These are phyloP conservation scores for Russula vinacea DNA, from an alignment of 768 basidiomycete genomes.

Conservation along the genomic window DNA sequence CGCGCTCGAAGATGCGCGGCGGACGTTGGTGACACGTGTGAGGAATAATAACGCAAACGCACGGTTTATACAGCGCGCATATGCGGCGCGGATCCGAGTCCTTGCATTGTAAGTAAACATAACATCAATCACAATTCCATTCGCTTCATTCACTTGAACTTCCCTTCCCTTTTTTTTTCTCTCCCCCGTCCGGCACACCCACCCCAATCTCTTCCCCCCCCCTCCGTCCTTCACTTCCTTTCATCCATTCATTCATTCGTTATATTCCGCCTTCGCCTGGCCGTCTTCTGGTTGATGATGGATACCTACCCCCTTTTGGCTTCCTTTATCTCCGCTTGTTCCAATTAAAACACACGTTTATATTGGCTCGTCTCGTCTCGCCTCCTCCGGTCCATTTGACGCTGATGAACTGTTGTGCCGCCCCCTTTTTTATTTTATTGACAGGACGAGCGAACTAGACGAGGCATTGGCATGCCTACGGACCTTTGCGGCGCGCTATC, in stretches of 20 bases:
- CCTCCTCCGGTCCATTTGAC: background rate
- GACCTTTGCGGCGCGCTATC: conserved; percentile 63
- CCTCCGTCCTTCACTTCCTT: background rate
- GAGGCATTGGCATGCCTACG: conserved; percentile 55
- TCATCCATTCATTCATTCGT: background rate
- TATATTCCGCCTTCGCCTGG: background rate
- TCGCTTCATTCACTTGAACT: background rate
- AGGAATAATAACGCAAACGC: conserved; percentile 15
- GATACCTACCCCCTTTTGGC: background rate
- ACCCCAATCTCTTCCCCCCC: background rate
- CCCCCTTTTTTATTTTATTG: background rate
- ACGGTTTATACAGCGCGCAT: conserved; percentile 66
- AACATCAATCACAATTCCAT: background rate
- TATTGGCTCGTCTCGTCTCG: background rate
- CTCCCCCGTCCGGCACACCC: conserved; percentile 6
- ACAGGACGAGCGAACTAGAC: conserved; percentile 49
- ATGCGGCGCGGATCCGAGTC: conserved; percentile 65
- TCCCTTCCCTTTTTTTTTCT: conserved; percentile 34
- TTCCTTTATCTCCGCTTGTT: conserved; percentile 2
- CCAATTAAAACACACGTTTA: background rate
- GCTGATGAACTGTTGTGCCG: background rate
- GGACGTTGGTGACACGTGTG: conserved; percentile 24
- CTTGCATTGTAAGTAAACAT: conserved; percentile 48
- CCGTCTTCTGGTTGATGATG: background rate
- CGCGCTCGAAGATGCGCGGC: conserved; percentile 42